Percentiles rank a stretch among this genome's conserved stretches.
These are phyloP conservation scores for Rhizophagus prolifer DNA, from an alignment of 192 early-diverging fungal genomes.

Conservation along the genomic window DNA sequence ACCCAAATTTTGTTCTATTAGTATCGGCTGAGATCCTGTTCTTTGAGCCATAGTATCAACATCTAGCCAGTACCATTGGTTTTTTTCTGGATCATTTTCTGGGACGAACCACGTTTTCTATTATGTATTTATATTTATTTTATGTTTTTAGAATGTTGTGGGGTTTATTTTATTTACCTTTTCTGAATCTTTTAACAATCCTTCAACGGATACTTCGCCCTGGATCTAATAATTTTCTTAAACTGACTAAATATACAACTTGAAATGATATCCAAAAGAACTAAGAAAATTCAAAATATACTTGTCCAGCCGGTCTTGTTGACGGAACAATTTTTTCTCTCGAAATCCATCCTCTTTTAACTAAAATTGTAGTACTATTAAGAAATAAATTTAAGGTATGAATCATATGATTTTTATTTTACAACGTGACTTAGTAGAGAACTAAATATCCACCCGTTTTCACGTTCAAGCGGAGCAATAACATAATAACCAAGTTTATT, in stretches of 20 bases:
- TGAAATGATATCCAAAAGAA: neutral
- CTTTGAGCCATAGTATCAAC: constrained; percentile 72
- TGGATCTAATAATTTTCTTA: constrained; percentile 34
- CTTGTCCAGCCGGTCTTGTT: constrained; percentile 48
- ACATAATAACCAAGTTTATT: constrained; percentile 71
- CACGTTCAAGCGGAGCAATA: constrained; percentile 73
- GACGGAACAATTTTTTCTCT: constrained; percentile 61
- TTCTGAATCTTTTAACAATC: constrained; percentile 62
- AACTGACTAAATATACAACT: neutral
- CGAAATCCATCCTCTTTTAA: constrained; percentile 90
- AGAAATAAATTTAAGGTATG: neutral
- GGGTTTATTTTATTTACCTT: constrained; percentile 33
- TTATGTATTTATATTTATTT: constrained; percentile 8
- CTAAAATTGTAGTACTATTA: constrained; percentile 64
- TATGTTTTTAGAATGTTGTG: neutral
- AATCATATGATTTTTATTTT: neutral
- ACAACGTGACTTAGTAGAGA: neutral
- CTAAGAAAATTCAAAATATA: neutral
- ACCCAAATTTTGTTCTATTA: constrained; percentile 77
- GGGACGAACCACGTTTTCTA: constrained; percentile 44
- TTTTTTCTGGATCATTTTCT: constrained; percentile 58
- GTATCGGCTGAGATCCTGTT: constrained; percentile 61
- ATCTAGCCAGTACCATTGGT: constrained; percentile 85
- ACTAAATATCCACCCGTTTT: constrained; percentile 51
- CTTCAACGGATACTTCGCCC: constrained; percentile 64